These are phyloP conservation scores for Mucuna pruriens DNA, from an alignment of 306 rosid species.

Conservation along the genomic window DNA sequence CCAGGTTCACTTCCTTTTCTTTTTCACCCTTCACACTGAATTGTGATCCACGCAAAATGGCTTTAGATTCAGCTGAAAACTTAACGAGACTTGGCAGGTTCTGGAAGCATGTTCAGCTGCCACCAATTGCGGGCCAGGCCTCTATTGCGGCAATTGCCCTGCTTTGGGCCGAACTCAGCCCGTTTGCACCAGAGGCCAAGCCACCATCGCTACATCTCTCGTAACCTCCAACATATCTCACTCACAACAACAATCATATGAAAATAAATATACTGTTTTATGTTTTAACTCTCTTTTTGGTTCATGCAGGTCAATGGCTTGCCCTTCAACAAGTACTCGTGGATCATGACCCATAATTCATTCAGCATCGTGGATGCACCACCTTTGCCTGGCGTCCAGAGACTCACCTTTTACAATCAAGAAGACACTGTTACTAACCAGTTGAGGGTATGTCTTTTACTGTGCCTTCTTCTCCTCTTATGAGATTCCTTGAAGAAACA, in stretches of 20 bases:
- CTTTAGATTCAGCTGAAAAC: slow-evolving; percentile 31
- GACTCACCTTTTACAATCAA: slow-evolving; percentile 88
- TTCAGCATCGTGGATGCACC: slow-evolving; percentile 92
- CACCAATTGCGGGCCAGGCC: slow-evolving; percentile 75
- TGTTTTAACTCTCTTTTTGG: slow-evolving; percentile 11
- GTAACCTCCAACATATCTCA: slow-evolving; percentile 48
- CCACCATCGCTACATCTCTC: slow-evolving; percentile 63
- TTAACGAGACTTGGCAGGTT: slow-evolving; percentile 49
- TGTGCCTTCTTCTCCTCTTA: background rate
- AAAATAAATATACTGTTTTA: background rate
- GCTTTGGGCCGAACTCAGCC: slow-evolving; percentile 67
- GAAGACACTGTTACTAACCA: slow-evolving; percentile 92
- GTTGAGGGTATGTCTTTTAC: slow-evolving; percentile 60
- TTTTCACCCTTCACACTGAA: background rate
- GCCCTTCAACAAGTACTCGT: slow-evolving; percentile 91
- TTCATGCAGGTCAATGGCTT: slow-evolving; percentile 66
- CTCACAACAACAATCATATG: background rate
- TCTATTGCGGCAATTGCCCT: slow-evolving; percentile 93
- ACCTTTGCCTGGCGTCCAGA: slow-evolving; percentile 69
- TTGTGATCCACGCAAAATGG: slow-evolving; percentile 26
- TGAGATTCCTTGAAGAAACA: slow-evolving; percentile 7
- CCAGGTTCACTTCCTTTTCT: slow-evolving; percentile 59
- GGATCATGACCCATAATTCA: slow-evolving; percentile 93
- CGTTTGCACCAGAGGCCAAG: slow-evolving; percentile 82
- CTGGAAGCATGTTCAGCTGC: slow-evolving; percentile 76